Evolutionary conservation across 192 early-diverging fungal species (phyloP), one percentile per base, ranked within the genome.

Genomic region (Rhizoclosmatium sp.): DNA sequence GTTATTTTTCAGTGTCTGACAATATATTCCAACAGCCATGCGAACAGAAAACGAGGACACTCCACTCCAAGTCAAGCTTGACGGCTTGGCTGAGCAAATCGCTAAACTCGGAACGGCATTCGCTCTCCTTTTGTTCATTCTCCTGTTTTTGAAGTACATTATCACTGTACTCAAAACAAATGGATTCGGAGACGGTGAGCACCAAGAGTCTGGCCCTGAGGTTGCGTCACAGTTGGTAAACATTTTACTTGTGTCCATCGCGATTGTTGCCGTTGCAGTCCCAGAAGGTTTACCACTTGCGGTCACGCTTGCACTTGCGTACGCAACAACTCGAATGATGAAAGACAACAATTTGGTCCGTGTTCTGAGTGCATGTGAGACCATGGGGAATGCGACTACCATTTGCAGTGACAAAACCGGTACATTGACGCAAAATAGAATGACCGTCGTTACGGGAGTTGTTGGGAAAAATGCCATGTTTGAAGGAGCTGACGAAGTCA

Each of bases 371-470:
- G 95, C 98, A 5, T 99, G 98, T 83, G 98, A 99, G 83, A 98
- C 97, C 40, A 99, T 99, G 98, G 89, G 89, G 41, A 97, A 96
- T 78, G 98, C 98, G 12, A 99, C 97, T 7, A 98, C 97, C 0
- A 91, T 99, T 40, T 99, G 98, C 84, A 97, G 95, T 14, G 98
- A 99, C 87, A 99, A 99, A 85, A 99, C 98, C 0, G 98, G 98
- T 44, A 99, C 98, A 4, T 85, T 99, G 65, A 99, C 98, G 2
- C 93, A 97, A 75, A 99, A 99, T 87, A 88, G 92, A 58, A 99
- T 99, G 98, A 96, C 96, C 0, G 95, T 99, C 23, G 95, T 97
- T 47, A 87, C 92, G 4, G 97, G 95, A 54, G 91, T 92, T 56
- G 80, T 97, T 58, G 94, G 94, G 47, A 86, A 93, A 68, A 80